Percentiles rank a stretch among this genome's conserved stretches.
Conservation (phyloP, 1,139 yeast genomes). For the Geotrichum bryndzae region DNA sequence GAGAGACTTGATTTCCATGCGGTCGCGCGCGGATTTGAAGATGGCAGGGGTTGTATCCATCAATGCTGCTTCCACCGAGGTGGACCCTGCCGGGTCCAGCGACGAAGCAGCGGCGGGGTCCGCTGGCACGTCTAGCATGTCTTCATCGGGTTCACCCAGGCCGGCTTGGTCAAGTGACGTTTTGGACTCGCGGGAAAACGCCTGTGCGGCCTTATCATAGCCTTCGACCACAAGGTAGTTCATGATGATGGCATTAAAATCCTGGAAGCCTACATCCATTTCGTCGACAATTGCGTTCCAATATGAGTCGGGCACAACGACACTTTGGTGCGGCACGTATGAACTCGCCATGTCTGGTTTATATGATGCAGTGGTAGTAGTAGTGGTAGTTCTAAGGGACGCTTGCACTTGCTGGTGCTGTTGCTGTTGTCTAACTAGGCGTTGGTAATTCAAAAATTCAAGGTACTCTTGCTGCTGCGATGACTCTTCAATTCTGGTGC, state of each 20-base stretch:
- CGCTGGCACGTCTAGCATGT: background rate
- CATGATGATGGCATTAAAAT: constrained; percentile 35
- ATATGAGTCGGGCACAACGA: background rate
- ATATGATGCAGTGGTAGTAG: background rate
- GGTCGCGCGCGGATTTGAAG: constrained; percentile 25
- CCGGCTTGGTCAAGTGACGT: constrained; percentile 16
- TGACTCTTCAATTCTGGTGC: background rate
- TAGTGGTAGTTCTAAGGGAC: background rate
- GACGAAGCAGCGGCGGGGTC: background rate
- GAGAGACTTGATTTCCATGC: constrained; percentile 32
- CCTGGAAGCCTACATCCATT: constrained; percentile 26
- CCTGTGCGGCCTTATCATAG: constrained; percentile 35
- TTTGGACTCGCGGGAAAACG: constrained; percentile 37
- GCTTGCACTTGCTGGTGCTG: background rate
- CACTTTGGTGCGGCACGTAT: background rate
- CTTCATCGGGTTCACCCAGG: background rate
- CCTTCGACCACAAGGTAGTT: constrained; percentile 39
- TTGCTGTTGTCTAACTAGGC: background rate
- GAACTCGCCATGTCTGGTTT: background rate
- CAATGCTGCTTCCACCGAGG: background rate
- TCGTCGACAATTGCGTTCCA: constrained; percentile 16
- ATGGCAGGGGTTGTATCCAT: background rate
- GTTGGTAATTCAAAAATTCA: background rate
- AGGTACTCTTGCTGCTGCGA: background rate
- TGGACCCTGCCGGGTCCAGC: background rate